Evolutionary conservation across 495 filamentous ascomycete species (phyloP).

Genomic region (Polyplosphaeria fusca): DNA sequence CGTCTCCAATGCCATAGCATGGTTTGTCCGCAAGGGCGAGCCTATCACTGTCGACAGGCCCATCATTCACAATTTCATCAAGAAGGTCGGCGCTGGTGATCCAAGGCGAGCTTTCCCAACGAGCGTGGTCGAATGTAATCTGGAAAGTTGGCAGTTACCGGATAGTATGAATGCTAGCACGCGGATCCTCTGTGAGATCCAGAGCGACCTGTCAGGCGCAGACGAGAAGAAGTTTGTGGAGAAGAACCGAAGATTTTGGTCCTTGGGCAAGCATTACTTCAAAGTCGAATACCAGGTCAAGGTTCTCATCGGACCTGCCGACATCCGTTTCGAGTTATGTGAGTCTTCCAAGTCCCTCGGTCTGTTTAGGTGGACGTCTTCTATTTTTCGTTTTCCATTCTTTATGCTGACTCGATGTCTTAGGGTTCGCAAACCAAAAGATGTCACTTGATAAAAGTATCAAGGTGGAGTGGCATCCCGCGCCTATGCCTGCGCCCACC

Average conservation of each 20-base stretch:
- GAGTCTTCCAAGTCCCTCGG: constrained; percentile 15
- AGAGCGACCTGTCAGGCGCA: constrained; percentile 39
- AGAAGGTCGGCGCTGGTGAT: constrained; percentile 41
- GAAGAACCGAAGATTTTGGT: constrained; percentile 45
- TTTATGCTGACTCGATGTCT: constrained; percentile 6
- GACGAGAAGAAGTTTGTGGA: constrained; percentile 41
- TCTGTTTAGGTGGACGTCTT: neutral
- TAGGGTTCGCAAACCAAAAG: constrained; percentile 39
- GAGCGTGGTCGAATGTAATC: constrained; percentile 36
- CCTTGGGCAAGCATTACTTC: constrained; percentile 39
- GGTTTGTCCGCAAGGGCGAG: constrained; percentile 42
- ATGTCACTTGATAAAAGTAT: constrained; percentile 42
- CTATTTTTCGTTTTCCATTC: neutral
- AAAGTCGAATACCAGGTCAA: constrained; percentile 42
- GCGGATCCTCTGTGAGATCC: constrained; percentile 40
- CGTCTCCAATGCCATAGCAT: constrained; percentile 35
- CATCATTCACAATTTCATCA: constrained; percentile 41
- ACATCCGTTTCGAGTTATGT: constrained; percentile 42
- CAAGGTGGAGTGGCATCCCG: constrained; percentile 42
- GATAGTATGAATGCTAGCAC: constrained; percentile 37
- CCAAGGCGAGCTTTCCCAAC: constrained; percentile 40
- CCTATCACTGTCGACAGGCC: constrained; percentile 41
- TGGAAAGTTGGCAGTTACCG: constrained; percentile 37
- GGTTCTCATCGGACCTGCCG: constrained; percentile 41
- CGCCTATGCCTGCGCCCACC: constrained; percentile 3